These are phyloP conservation scores for Coemansia sp. DNA, from an alignment of 371 early-diverging fungal genomes.

Conservation along the genomic window DNA sequence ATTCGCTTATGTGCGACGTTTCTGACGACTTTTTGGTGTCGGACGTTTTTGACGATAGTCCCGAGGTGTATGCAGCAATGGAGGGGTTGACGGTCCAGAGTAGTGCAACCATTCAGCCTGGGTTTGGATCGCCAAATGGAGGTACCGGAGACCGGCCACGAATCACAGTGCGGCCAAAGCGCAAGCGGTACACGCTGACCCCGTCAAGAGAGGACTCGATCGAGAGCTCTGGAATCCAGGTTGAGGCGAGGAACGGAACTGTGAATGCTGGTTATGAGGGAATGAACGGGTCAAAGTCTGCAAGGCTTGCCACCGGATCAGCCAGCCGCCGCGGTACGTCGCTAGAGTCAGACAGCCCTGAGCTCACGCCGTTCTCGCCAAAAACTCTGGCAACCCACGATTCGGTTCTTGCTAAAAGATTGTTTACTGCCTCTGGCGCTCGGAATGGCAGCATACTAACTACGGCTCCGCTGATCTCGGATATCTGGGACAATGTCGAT, in stretches of 20 bases:
- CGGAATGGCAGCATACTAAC: background rate
- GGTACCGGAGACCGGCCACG: slow-evolving; percentile 1
- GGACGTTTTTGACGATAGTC: slow-evolving; percentile 47
- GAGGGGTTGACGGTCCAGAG: slow-evolving; percentile 7
- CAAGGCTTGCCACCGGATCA: background rate
- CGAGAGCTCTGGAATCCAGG: background rate
- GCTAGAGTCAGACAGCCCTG: slow-evolving; percentile 5
- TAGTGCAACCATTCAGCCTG: background rate
- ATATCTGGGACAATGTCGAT: background rate
- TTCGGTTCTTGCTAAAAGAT: background rate
- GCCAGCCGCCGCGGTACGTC: background rate
- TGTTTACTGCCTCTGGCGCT: background rate
- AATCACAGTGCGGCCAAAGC: slow-evolving; percentile 10
- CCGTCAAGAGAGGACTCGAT: background rate
- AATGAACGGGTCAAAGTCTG: background rate
- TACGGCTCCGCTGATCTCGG: background rate
- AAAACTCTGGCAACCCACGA: background rate
- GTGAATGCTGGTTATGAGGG: background rate
- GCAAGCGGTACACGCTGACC: slow-evolving; percentile 35
- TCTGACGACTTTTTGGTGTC: slow-evolving; percentile 41
- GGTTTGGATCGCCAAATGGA: background rate
- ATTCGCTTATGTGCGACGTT: slow-evolving; percentile 44
- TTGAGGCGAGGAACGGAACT: background rate
- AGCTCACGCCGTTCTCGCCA: slow-evolving; percentile 4
- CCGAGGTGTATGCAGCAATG: slow-evolving; percentile 40